These are phyloP conservation scores for Paratrypanosoma confusum DNA, from an alignment of 208 protist species.

Conservation along the genomic window DNA sequence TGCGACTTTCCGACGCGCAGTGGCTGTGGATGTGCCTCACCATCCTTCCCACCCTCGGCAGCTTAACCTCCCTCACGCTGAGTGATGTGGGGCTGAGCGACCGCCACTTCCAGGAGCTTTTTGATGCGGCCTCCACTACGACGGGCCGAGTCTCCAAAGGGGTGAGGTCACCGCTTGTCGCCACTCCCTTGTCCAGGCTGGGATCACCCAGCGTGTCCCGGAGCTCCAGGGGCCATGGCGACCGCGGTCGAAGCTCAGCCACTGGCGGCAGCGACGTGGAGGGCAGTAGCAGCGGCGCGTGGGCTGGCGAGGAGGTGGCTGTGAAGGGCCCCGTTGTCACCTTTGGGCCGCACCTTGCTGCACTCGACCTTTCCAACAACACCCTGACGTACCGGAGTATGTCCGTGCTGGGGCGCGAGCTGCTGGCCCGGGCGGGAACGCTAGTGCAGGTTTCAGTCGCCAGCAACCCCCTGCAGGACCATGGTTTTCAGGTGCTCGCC, in stretches of 20 bases:
- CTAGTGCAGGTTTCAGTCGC: slow-evolving; percentile 46
- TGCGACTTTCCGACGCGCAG: slow-evolving; percentile 26
- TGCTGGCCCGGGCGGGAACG: slow-evolving; percentile 48
- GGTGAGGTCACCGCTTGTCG: no score
- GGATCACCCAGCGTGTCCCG: no score
- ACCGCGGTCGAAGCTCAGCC: no score
- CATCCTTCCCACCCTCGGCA: slow-evolving; percentile 40
- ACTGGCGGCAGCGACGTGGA: no score
- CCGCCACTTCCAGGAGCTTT: slow-evolving; percentile 25
- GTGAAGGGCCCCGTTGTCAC: no score
- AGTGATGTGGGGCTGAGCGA: slow-evolving; percentile 49
- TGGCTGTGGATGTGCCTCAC: slow-evolving; percentile 57
- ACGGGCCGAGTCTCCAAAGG: no score
- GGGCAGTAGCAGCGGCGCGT: no score
- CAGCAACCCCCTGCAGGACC: slow-evolving; percentile 56
- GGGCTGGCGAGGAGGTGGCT: no score
- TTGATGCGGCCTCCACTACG: no score
- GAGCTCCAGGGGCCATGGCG: no score
- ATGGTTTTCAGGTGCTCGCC: slow-evolving; percentile 63
- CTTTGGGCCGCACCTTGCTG: no score
- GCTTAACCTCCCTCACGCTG: slow-evolving; percentile 31
- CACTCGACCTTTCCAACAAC: slow-evolving; percentile 66
- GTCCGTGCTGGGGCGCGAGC: slow-evolving; percentile 43
- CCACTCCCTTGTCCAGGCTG: no score
- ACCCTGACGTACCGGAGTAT: slow-evolving; percentile 45